phyloP scores from a whole-genome alignment of 192 early-diverging fungal species.

The Coemansia sp. region DNA sequence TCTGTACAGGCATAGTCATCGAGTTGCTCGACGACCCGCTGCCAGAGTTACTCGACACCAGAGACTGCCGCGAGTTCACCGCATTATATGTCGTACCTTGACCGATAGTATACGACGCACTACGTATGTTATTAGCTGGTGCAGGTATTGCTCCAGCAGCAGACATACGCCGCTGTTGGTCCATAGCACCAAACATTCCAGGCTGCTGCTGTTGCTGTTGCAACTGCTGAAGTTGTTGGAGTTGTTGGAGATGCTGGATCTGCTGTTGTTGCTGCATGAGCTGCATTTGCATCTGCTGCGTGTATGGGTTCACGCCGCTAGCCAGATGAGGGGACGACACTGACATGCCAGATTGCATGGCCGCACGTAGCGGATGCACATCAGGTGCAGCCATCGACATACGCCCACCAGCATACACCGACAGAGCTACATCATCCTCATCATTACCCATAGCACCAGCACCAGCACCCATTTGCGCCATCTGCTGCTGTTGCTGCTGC shows the following conservation, averaged over 20 bases:
- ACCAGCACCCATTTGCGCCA: constrained; percentile 4
- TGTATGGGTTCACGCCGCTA: constrained; percentile 19
- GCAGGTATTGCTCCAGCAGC: constrained; percentile 7
- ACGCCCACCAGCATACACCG: constrained; percentile 26
- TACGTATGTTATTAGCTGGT: constrained; percentile 5
- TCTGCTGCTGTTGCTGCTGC: no score
- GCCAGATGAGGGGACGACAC: constrained; percentile 45
- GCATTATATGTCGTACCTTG: constrained; percentile 12
- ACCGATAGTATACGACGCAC: constrained; percentile 14
- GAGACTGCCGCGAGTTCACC: constrained; percentile 45
- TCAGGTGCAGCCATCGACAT: constrained; percentile 41
- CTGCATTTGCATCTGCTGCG: constrained; percentile 20
- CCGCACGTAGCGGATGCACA: constrained; percentile 49
- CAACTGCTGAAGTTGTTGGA: constrained; percentile 23
- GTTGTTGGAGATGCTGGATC: constrained; percentile 28
- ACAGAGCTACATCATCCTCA: constrained; percentile 49
- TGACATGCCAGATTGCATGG: constrained; percentile 53
- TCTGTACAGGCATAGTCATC: constrained; percentile 36
- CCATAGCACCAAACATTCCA: constrained; percentile 2
- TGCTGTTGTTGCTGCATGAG: constrained; percentile 19
- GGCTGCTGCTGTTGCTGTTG: constrained; percentile 19
- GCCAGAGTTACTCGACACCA: constrained; percentile 42
- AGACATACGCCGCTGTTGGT: constrained; percentile 43
- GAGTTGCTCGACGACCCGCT: constrained; percentile 40
- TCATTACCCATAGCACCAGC: constrained; percentile 12